Base-by-base conservation (phyloP, 2,329 filamentous ascomycete species). In the Neonectria punicea region DNA sequence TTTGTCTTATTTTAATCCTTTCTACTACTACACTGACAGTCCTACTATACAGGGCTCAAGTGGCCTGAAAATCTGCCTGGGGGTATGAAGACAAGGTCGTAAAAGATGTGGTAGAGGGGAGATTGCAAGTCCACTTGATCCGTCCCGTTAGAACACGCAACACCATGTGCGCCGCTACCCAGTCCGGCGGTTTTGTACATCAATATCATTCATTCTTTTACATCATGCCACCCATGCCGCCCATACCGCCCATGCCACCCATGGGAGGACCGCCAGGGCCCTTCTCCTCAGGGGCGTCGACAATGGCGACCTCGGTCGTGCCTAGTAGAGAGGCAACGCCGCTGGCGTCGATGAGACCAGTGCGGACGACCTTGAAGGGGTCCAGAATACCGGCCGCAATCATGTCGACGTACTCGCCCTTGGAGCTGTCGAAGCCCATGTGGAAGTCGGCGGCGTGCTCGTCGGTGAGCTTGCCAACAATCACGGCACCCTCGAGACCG, bases 391-490 rank as follows among this genome's bases (percentile, higher is more conserved):
- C 96, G 73, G 93, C 89, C 69, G 88, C 81, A 78, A 99, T 98
- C 96, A 99, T 98, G 86, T 99, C 95, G 73, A 98, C 94, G 84
- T 97, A 99, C 86, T 98, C 93, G 82, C 95, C 94, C 87, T 94
- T 97, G 80, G 93, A 85, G 84, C 92, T 96, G 88, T 99, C 93
- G 85, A 93, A 99, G 71, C 96, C 96, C 87, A 92, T 96, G 92
- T 98, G 97, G 90, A 99, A 99, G 83, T 99, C 94, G 71, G 80
- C 80, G 80, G 89, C 94, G 80, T 87, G 95, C 85, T 99, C 96
- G 76, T 98, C 95, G 77, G 92, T 96, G 74, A 99, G 92, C 90
- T 99, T 99, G 81, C 96, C 96, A 77, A 99, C 93, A 67, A 99
- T 90, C 63, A 99, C 96, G 61, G 93, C 95, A 75, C 96, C 95